phyloP scores from a whole-genome alignment of 495 filamentous ascomycete species.

The Lentithecium fluviatile region DNA sequence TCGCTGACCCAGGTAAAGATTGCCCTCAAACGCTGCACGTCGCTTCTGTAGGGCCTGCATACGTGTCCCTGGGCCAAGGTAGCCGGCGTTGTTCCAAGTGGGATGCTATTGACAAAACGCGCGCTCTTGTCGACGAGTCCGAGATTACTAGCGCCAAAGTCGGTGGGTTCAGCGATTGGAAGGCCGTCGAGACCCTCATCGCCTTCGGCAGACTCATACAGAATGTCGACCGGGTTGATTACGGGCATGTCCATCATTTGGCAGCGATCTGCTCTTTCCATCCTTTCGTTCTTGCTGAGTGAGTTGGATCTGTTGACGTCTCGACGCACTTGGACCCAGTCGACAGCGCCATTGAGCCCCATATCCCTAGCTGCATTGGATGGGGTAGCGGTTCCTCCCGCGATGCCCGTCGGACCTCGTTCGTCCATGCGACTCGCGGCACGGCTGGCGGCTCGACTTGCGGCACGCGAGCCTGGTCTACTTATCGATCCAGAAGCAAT shows the following conservation, averaged over 20 bases:
- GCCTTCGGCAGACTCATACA: conserved; percentile 81
- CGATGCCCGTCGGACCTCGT: conserved; percentile 48
- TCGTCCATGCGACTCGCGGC: conserved; percentile 44
- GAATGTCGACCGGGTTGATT: conserved; percentile 81
- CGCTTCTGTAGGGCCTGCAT: conserved; percentile 90
- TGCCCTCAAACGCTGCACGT: conserved; percentile 86
- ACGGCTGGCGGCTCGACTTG: conserved; percentile 32
- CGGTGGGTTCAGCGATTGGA: conserved; percentile 75
- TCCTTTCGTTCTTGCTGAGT: conserved; percentile 79
- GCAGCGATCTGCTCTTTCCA: conserved; percentile 84
- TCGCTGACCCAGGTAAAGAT: conserved; percentile 98
- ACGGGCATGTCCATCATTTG: conserved; percentile 92
- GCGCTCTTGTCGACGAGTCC: conserved; percentile 92
- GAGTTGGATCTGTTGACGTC: conserved; percentile 96
- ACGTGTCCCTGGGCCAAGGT: conserved; percentile 88
- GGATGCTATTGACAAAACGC: conserved; percentile 84
- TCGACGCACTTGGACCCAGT: conserved; percentile 94
- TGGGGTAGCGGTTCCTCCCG: conserved; percentile 53
- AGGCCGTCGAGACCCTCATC: conserved; percentile 86
- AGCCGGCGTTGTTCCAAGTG: conserved; percentile 80
- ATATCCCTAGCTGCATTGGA: conserved; percentile 57
- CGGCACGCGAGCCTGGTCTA: conserved; percentile 32
- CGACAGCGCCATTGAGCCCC: conserved; percentile 62
- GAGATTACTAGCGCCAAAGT: conserved; percentile 77
- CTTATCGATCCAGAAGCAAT: conserved; percentile 64